phyloP scores from a whole-genome alignment of 768 basidiomycete genomes.

The Chalciporus sphaerocephalus region DNA sequence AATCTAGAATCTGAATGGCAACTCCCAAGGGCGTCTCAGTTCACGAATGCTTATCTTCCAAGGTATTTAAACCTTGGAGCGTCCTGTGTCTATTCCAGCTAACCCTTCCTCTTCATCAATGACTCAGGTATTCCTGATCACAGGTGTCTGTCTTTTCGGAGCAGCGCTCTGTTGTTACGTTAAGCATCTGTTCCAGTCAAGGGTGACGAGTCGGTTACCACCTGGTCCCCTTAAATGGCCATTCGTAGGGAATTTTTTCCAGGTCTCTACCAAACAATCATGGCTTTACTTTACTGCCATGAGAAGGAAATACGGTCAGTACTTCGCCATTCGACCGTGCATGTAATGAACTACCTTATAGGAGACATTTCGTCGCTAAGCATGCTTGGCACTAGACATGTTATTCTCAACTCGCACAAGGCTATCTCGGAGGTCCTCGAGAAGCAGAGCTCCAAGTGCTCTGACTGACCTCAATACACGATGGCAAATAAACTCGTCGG shows the following conservation, averaged over 20 bases:
- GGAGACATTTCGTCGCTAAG: slow-evolving; percentile 16
- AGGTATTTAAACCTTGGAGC: no score
- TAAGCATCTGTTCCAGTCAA: slow-evolving; percentile 1
- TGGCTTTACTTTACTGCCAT: slow-evolving; percentile 53
- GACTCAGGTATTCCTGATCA: neutral
- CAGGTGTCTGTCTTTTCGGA: slow-evolving; percentile 16
- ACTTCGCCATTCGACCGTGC: neutral
- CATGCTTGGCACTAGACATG: slow-evolving; percentile 43
- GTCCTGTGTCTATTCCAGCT: neutral
- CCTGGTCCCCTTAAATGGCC: slow-evolving; percentile 30
- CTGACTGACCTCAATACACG: slow-evolving; percentile 21
- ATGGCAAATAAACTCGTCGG: slow-evolving; percentile 24
- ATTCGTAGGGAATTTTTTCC: slow-evolving; percentile 49
- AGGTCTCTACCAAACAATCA: slow-evolving; percentile 46
- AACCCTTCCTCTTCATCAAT: neutral
- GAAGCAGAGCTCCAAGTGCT: slow-evolving; percentile 51
- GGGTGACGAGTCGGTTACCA: slow-evolving; percentile 6
- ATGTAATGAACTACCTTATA: slow-evolving; percentile 11
- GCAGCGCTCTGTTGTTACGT: slow-evolving; percentile 9
- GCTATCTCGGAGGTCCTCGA: slow-evolving; percentile 48
- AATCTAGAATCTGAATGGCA: no score
- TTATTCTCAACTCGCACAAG: slow-evolving; percentile 47
- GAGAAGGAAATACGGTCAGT: slow-evolving; percentile 49
- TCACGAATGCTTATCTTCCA: no score
- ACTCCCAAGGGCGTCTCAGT: no score